Evolutionary conservation across 805 yeast species (phyloP), one percentile per base, ranked within the genome.

Genomic region (Nematodospora valgi): DNA sequence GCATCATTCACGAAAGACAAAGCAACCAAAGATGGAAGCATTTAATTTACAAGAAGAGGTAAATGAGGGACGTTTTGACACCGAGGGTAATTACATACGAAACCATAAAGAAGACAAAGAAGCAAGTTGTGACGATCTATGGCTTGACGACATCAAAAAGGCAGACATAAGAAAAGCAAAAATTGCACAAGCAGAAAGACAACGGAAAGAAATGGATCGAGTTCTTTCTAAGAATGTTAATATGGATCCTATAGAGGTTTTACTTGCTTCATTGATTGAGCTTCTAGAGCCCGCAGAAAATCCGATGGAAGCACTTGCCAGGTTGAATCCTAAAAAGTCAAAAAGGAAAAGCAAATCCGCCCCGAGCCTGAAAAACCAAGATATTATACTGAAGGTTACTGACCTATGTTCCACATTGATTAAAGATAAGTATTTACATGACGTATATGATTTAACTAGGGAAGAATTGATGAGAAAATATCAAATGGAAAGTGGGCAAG

Each of bases 11-110:
- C 31, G 32, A 14, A 45, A 45, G 18, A 52, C 44, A 25, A 33
- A 32, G 18, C 60, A 51, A 18, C 64, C 80, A 1, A 70, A 72
- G 40, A 40, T 84, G 2, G 89, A 83, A 39, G 74, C 84, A 0
- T 84, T 84, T 56, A 71, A 76, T 50, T 54, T 84, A 28, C 55
- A 68, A 16, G 63, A 73, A 13, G 91, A 84, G 46, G 54, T 63
- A 27, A 70, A 70, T 35, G 76, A 72, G 30, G 91, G 88, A 2
- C 53, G 54, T 3, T 78, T 80, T 48, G 87, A 81, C 45, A 65
- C 58, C 24, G 74, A 72, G 25, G 86, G 87, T 1, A 80, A 78
- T 45, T 82, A 63, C 45, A 14, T 16, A 7, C 58, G 70, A 17
- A 56, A 58, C 11, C 68, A 64, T 3, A 60, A 61, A 3, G 67